Percentiles rank a stretch among this genome's conserved stretches.
Conservation (phyloP, 495 filamentous ascomycete genomes). For the Jackrogersella multiformis region DNA sequence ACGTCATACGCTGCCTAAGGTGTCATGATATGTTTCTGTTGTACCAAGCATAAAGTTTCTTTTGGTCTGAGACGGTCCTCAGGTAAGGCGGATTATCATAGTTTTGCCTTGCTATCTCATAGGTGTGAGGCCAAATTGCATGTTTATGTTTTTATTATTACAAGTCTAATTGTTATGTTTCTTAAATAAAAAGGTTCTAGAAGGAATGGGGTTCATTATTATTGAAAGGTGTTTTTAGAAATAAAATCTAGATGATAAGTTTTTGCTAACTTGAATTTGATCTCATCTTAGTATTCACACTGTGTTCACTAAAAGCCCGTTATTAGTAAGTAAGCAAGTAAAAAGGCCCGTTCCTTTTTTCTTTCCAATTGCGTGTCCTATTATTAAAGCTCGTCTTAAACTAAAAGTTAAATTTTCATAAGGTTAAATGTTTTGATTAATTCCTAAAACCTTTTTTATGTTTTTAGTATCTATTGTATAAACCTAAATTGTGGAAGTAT, state of each 20-base stretch:
- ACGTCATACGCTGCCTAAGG: too few species aligned
- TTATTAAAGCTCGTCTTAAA: too few species aligned
- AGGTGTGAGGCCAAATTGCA: neutral
- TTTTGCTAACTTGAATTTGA: neutral
- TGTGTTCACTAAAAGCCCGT: conserved; percentile 15
- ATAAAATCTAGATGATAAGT: too few species aligned
- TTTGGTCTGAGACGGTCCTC: conserved; percentile 8
- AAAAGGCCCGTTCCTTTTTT: conserved; percentile 3
- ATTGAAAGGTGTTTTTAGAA: too few species aligned
- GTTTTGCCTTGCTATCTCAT: neutral
- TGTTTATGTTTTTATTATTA: conserved; percentile 3
- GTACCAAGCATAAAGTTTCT: too few species aligned
- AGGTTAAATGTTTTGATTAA: conserved; percentile 7
- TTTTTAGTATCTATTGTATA: conserved; percentile 8
- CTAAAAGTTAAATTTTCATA: too few species aligned
- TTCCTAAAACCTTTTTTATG: conserved; percentile 28
- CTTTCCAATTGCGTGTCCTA: neutral
- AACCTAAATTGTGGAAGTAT: conserved; percentile 31
- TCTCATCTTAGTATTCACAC: conserved; percentile 9
- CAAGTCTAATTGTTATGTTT: neutral
- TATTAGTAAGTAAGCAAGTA: too few species aligned
- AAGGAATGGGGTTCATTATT: too few species aligned
- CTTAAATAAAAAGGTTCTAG: neutral
- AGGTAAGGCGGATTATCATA: neutral
- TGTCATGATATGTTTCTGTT: too few species aligned